phyloP scores from a whole-genome alignment of 306 rosid genomes.

The Prunus salicina region DNA sequence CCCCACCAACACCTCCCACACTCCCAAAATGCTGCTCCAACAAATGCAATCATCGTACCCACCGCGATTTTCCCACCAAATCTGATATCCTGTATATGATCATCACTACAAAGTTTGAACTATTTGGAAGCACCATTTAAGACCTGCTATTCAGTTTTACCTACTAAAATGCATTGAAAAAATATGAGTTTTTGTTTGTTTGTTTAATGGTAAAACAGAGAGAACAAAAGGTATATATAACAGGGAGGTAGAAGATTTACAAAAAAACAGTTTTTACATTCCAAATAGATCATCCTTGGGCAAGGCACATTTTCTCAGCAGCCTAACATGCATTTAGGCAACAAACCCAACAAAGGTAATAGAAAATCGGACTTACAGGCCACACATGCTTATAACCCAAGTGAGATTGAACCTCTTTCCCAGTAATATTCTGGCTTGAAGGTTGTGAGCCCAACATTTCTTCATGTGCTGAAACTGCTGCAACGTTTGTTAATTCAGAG shows the following conservation, averaged over 20 bases:
- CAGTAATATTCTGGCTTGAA: background rate
- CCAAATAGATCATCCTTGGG: background rate
- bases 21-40: slow-evolving; percentile 88
- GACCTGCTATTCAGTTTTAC: no score
- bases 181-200: no score
- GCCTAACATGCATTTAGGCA: background rate
- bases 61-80: slow-evolving; percentile 63
- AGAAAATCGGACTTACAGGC: slow-evolving; percentile 46
- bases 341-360: background rate
- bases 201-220: no score
- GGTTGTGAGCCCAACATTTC: background rate
- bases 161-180: no score
- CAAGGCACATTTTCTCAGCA: background rate
- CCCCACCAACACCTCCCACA: slow-evolving; percentile 91
- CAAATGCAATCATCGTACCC: slow-evolving; percentile 58
- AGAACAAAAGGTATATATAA: background rate
- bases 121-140: background rate
- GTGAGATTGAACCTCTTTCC: background rate
- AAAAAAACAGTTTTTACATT: background rate
- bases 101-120: background rate
- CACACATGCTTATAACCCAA: slow-evolving; percentile 55
- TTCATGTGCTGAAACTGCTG: background rate
- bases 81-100: slow-evolving; percentile 48
- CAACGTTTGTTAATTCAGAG: no score
- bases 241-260: background rate